Evolutionary conservation across 2,329 filamentous ascomycete genomes (phyloP).

Genomic region (Catunica adiposa): DNA sequence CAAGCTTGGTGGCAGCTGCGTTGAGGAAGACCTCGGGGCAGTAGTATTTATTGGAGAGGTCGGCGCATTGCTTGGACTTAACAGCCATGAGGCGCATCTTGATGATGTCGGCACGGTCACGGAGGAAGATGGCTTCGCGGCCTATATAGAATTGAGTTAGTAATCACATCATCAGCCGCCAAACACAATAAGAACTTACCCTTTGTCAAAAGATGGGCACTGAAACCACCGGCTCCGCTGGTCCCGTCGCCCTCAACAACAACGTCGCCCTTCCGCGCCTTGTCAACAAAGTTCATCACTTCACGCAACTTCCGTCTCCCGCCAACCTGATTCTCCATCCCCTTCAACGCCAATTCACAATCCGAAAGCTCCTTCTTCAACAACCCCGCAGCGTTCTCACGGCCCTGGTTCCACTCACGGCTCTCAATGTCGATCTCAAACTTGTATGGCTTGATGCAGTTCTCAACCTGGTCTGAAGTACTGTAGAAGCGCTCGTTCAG

Average conservation of each 20-base stretch:
- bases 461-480: constrained; percentile 94
- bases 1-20: constrained; percentile 85
- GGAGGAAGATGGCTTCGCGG: constrained; percentile 83
- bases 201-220: constrained; percentile 64
- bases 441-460: constrained; percentile 98
- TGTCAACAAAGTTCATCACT: constrained; percentile 81
- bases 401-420: constrained; percentile 68
- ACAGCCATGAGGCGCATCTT: constrained; percentile 78
- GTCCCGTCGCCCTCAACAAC: constrained; percentile 67
- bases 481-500: constrained; percentile 90
- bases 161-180: not conserved
- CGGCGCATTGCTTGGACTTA: constrained; percentile 77
- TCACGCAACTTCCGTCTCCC: constrained; percentile 74
- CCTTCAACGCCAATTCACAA: constrained; percentile 62
- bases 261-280: constrained; percentile 71
- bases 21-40: constrained; percentile 98
- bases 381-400: constrained; percentile 64
- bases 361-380: constrained; percentile 78
- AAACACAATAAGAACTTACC: constrained; percentile 35
- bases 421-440: constrained; percentile 93
- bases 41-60: constrained; percentile 79
- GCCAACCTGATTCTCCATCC: constrained; percentile 61
- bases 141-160: constrained; percentile 34
- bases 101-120: constrained; percentile 76
- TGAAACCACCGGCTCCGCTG: constrained; percentile 86